Conservation (phyloP, 305 asterid genomes). For the Lippia alba region DNA sequence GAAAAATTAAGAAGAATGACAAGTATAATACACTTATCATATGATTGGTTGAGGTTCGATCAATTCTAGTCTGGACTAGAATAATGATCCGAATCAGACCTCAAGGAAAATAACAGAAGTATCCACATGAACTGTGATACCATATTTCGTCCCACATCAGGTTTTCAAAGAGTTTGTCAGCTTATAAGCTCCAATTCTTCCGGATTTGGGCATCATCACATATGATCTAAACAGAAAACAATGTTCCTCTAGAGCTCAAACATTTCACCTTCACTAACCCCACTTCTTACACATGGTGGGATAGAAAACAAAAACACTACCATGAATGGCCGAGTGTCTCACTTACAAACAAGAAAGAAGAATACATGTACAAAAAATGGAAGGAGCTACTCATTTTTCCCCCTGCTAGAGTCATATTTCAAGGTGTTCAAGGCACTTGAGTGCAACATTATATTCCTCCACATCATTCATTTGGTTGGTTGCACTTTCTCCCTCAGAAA, state of each 20-base stretch:
- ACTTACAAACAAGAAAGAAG: slow-evolving; percentile 28
- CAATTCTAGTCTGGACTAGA: too few relatives aligned
- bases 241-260: not conserved
- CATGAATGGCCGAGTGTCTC: slow-evolving; percentile 2
- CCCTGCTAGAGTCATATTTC: slow-evolving; percentile 50
- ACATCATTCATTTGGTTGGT: slow-evolving; percentile 42
- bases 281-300: slow-evolving; percentile 5
- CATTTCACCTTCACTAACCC: slow-evolving; percentile 15
- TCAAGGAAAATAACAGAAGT: too few relatives aligned
- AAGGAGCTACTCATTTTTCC: not conserved
- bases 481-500: slow-evolving; percentile 19
- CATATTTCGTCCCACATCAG: too few relatives aligned
- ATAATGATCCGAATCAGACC: too few relatives aligned
- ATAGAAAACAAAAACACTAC: not conserved
- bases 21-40: too few relatives aligned
- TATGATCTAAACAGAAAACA: too few relatives aligned
- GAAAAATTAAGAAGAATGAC: too few relatives aligned
- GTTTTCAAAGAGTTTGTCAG: too few relatives aligned
- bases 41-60: too few relatives aligned
- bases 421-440: slow-evolving; percentile 80
- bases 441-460: slow-evolving; percentile 59
- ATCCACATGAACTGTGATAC: too few relatives aligned
- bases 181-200: too few relatives aligned
- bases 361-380: slow-evolving; percentile 18
- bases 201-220: too few relatives aligned